These are phyloP conservation scores for Fomitopsis schrenkii DNA, from an alignment of 1,284 basidiomycete species.

Conservation along the genomic window DNA sequence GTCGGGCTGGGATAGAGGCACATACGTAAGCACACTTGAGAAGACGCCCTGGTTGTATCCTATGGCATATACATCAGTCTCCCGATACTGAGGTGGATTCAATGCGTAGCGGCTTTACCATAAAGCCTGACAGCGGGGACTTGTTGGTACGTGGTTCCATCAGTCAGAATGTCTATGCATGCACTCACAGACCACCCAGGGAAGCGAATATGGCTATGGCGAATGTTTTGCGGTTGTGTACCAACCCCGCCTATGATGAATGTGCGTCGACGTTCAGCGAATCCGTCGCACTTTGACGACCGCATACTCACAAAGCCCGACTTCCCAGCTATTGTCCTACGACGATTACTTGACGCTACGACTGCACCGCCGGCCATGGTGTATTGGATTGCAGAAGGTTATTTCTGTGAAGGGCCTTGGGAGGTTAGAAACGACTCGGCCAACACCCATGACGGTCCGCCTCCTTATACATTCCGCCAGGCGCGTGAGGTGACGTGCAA, in stretches of 20 bases:
- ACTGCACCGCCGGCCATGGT: constrained; percentile 43
- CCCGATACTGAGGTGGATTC: neutral
- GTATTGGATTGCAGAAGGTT: constrained; percentile 2
- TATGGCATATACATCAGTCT: constrained; percentile 17
- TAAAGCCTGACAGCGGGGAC: constrained; percentile 11
- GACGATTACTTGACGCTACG: constrained; percentile 39
- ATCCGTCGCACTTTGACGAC: neutral
- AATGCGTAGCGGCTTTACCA: constrained; percentile 6
- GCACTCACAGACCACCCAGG: constrained; percentile 60
- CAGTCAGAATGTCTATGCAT: neutral
- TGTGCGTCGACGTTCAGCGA: neutral
- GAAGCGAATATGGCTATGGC: constrained; percentile 69
- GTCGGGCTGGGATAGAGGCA: neutral
- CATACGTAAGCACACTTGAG: constrained; percentile 59
- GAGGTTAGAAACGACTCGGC: neutral
- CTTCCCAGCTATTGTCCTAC: constrained; percentile 53
- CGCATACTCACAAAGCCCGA: constrained; percentile 59
- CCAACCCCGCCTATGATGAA: constrained; percentile 46
- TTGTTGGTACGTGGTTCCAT: neutral
- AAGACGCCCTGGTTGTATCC: constrained; percentile 77
- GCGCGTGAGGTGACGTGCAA: neutral
- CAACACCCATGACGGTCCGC: neutral
- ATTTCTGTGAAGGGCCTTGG: neutral
- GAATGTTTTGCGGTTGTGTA: constrained; percentile 59
- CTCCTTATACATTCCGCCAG: constrained; percentile 1